Base-by-base conservation (phyloP, 164 flowering plant genomes). In the Stephania japonica region DNA sequence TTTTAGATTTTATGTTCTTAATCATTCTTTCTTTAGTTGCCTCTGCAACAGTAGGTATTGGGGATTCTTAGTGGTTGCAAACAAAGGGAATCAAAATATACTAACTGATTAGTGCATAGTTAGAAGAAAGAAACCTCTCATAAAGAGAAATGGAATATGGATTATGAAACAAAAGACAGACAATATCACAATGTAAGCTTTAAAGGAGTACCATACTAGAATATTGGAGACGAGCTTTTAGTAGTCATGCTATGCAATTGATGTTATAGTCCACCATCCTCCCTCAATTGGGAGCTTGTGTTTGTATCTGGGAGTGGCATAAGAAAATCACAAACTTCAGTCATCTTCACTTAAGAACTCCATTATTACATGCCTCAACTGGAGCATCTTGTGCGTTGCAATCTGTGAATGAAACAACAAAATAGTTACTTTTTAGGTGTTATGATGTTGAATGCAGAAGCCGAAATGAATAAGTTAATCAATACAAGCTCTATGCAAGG, bases 351-450 rank as follows among this genome's bases (percentile, higher is more conserved):
- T 78, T 66, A 85, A 72, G 64, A 81, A 86, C 74, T 81, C 81
- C 3, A 83, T 81, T 32, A 90, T 71, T 24, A 73, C 81, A 56
- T 66, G 73, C 75, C 84, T 85, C 83, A 90, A 50, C 66, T 84
- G 85, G n/a, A 82, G 75, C 92, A 88, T 84, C 79, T 86, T 87
- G 69, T 76, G 76, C 77, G 74, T 84, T 18, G 86, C 89, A 78
- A 67, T 67, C 94, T 90, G 92, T 84, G 82, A 69, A 72, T 19
- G 47, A 61, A 26, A 49, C 49, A 66, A n/a, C 62, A 73, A 13
- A 47, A 32, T 61, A 41, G 47, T 27, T 70, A 68, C n/a, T n/a
- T 42, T 18, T 18, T 14, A 27, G n/a, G 4, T n/a, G 5, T 68
- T 1, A 4, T 68, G n/a, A 21, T 21, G 21, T 32, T 32, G 19